Evolutionary conservation across 208 protist genomes (phyloP), one percentile per base, ranked within the genome.

Genomic region (Plasmodiophora brassicae): DNA sequence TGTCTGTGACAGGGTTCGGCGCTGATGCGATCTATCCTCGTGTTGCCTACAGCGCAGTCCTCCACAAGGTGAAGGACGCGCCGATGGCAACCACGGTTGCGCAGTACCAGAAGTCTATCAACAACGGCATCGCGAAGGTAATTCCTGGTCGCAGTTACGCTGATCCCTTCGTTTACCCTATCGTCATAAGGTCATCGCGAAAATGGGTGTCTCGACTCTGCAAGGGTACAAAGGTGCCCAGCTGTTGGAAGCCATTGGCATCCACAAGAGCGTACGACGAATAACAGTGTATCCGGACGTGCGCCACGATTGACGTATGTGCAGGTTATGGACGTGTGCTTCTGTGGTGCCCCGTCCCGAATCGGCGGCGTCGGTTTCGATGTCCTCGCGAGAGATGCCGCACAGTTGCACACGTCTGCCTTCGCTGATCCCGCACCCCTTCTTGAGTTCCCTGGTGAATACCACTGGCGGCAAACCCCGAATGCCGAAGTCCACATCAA

Each of bases 151-250:
- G n/a, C n/a, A n/a, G 43, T 44, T 83, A 1, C 41, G 14, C 43
- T 94, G 94, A 87, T 94, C 91, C 87, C 44, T 91, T 84, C 45
- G 65, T 1, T 72, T 93, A 39, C 28, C 93, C 72, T 87, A 95
- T 85, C 88, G 87, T 25, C 90, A 91, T 53, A 95, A 96, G 90
- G 94, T 96, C 57, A 94, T 95, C 88, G 91, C 93, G 83, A 95
- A 95, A 91, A 95, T 95, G 86, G 95, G 95, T 46, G 96, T 96
- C 90, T 95, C 93, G 38, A 95, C 94, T 14, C 88, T 96, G 1
- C 84, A 90, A 35, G 90, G 85, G 28, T 96, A 96, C 93, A 93
- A 95, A 65, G 94, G 94, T 54, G 94, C 94, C 0, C 93, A 95
- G 90, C 94, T 96, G 50, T 96, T 96, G 87, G 95, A 96, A 91